These are phyloP conservation scores for Lepraria neglecta DNA, from an alignment of 495 filamentous ascomycete species.

Conservation along the genomic window DNA sequence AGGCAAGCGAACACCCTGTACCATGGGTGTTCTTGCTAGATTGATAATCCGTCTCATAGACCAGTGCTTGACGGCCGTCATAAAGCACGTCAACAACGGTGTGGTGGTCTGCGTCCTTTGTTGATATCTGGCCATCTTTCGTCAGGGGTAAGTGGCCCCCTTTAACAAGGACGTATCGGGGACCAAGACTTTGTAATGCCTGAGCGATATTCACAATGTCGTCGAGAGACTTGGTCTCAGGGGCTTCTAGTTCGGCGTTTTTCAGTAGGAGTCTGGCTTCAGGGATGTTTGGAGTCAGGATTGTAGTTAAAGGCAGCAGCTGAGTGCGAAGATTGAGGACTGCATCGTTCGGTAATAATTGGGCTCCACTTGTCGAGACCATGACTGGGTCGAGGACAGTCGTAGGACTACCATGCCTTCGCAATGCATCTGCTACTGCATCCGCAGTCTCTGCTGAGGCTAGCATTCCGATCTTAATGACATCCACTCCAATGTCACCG, in stretches of 20 bases:
- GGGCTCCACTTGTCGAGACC: conserved; percentile 79
- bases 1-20: conserved; percentile 91
- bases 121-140: conserved; percentile 50
- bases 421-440: conserved; percentile 63
- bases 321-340: conserved; percentile 55
- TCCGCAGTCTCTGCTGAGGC: conserved; percentile 70
- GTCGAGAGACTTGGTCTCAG: conserved; percentile 48
- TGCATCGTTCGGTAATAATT: conserved; percentile 65
- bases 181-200: conserved; percentile 58
- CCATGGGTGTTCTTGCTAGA: conserved; percentile 81
- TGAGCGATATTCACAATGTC: conserved; percentile 64
- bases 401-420: conserved; percentile 50
- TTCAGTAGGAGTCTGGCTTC: conserved; percentile 73
- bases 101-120: conserved; percentile 50
- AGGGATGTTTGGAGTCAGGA: conserved; percentile 88
- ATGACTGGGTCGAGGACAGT: conserved; percentile 89
- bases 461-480: conserved; percentile 93
- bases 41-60: conserved; percentile 63
- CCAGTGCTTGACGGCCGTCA: conserved; percentile 45
- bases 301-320: conserved; percentile 68
- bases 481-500: conserved; percentile 77
- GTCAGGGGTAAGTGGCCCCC: conserved; percentile 84
- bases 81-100: conserved; percentile 69
- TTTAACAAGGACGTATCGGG: conserved; percentile 78
- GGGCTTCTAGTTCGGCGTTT: conserved; percentile 44